phyloP scores from a whole-genome alignment of 2,329 filamentous ascomycete genomes.

The Cladosporium phlei region DNA sequence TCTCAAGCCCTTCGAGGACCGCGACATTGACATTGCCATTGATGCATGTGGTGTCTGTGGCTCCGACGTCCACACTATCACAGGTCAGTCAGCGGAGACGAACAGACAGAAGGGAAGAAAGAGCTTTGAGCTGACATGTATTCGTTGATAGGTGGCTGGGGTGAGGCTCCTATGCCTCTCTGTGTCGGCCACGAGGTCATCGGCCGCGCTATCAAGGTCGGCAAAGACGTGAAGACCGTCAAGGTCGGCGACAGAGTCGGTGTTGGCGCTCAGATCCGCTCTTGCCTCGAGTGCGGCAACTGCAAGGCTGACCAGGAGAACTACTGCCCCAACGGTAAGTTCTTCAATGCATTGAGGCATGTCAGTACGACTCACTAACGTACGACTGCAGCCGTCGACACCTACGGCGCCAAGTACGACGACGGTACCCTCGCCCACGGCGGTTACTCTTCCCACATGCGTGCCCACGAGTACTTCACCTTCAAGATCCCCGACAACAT shows the following conservation, averaged over 20 bases:
- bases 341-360: neutral
- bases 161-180: conserved; percentile 57
- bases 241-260: conserved; percentile 44
- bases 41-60: conserved; percentile 65
- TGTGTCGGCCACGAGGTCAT: conserved; percentile 62
- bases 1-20: conserved; percentile 79
- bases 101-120: neutral
- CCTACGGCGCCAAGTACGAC: conserved; percentile 46
- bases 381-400: conserved; percentile 39
- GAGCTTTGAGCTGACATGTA: conserved; percentile 24
- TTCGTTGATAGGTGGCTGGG: conserved; percentile 61
- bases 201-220: conserved; percentile 47
- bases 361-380: conserved; percentile 12
- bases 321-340: conserved; percentile 44
- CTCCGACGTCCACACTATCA: conserved; percentile 45
- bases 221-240: conserved; percentile 46
- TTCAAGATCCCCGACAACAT: conserved; percentile 74
- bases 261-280: conserved; percentile 47
- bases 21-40: conserved; percentile 85
- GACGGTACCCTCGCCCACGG: conserved; percentile 62
- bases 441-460: conserved; percentile 63
- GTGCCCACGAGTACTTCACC: conserved; percentile 70
- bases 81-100: conserved; percentile 11
- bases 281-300: conserved; percentile 46
- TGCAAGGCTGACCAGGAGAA: conserved; percentile 52